Conservation (phyloP, 768 basidiomycete species). For the Tricholoma bakamatsutake region DNA sequence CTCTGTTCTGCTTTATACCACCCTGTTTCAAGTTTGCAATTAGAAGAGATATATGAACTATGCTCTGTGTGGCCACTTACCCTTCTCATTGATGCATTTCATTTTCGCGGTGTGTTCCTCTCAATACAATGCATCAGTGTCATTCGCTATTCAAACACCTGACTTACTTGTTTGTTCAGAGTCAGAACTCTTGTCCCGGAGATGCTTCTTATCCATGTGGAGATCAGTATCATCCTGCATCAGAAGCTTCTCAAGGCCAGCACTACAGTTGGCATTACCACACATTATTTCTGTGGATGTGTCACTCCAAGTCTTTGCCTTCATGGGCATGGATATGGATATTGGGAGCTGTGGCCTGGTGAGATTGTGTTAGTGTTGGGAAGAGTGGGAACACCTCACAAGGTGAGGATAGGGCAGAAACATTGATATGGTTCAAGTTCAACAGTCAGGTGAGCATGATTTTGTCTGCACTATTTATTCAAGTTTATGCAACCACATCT, state of each 20-base stretch:
- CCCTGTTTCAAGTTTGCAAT: background rate
- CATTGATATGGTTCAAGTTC: background rate
- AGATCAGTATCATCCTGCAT: background rate
- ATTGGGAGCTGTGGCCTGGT: no score
- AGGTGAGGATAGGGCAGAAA: background rate
- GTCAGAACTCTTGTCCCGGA: background rate
- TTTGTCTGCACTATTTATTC: background rate
- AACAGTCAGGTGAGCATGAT: background rate
- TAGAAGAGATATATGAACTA: background rate
- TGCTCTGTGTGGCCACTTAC: background rate
- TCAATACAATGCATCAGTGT: background rate
- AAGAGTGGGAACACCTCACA: no score
- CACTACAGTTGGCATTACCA: background rate
- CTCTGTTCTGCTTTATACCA: background rate
- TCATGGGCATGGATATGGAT: background rate
- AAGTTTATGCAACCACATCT: background rate
- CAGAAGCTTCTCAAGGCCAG: background rate
- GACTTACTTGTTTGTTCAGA: background rate
- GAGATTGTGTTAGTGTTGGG: background rate
- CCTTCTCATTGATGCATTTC: background rate
- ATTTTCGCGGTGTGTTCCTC: background rate
- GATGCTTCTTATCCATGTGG: background rate
- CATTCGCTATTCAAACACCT: background rate
- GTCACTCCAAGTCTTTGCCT: background rate
- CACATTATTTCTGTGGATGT: background rate